A percentile compares a stretch with the other conserved stretches of the same genome.
Conservation (phyloP, 345 rosid genomes). For the Pelargonium nanum region DNA sequence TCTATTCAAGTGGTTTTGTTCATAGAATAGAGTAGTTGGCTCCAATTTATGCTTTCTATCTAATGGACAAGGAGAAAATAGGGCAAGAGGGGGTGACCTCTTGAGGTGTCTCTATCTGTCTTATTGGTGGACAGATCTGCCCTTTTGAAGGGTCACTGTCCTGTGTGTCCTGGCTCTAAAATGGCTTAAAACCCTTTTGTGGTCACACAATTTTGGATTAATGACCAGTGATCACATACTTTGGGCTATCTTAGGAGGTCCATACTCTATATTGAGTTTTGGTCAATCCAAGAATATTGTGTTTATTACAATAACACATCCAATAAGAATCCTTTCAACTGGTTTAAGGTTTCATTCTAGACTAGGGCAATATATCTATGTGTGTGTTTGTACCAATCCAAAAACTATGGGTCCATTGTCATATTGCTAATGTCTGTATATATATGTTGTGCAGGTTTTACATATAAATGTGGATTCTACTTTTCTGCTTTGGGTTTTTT, state of each 20-base stretch:
- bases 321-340: too few relatives aligned
- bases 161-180: conserved; percentile 8
- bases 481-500: background rate
- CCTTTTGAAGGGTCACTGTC: conserved; percentile 43
- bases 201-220: conserved; percentile 11
- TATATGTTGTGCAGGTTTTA: too few relatives aligned
- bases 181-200: conserved; percentile 5
- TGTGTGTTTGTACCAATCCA: too few relatives aligned
- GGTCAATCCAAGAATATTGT: too few relatives aligned
- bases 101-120: conserved; percentile 40
- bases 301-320: too few relatives aligned
- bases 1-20: conserved; percentile 5
- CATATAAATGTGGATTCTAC: background rate
- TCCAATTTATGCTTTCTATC: conserved; percentile 14
- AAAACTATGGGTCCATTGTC: too few relatives aligned
- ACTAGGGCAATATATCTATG: too few relatives aligned
- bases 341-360: too few relatives aligned
- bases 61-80: background rate
- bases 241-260: too few relatives aligned
- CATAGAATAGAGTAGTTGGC: conserved; percentile 15
- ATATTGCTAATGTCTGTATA: too few relatives aligned
- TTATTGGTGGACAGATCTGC: conserved; percentile 18
- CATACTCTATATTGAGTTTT: too few relatives aligned
- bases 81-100: conserved; percentile 15
- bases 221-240: background rate